Percentiles rank a stretch among this genome's conserved stretches.
These are phyloP conservation scores for Pleurotus tuoliensis DNA, from an alignment of 768 basidiomycete genomes.

Conservation along the genomic window DNA sequence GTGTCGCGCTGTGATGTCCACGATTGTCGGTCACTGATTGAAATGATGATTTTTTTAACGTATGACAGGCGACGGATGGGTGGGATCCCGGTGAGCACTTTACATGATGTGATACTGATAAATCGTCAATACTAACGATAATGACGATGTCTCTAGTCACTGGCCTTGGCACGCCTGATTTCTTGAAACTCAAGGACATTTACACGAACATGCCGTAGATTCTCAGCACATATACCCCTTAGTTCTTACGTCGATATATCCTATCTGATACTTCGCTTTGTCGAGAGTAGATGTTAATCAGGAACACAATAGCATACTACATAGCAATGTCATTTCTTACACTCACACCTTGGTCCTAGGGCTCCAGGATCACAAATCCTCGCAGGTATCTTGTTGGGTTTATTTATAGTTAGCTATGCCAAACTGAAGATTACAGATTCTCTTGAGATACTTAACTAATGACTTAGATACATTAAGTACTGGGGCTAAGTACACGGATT, in stretches of 20 bases:
- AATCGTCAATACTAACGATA: not conserved
- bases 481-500: no score
- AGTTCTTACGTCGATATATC: not conserved
- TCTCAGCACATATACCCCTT: not conserved
- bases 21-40: not conserved
- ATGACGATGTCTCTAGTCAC: conserved; percentile 36
- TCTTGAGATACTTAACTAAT: no score
- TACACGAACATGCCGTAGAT: conserved; percentile 15
- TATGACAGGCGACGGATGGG: conserved; percentile 16
- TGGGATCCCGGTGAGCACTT: conserved; percentile 20
- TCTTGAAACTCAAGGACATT: conserved; percentile 39
- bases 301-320: no score
- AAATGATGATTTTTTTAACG: not conserved
- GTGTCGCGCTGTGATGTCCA: not conserved
- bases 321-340: no score
- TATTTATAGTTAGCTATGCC: no score
- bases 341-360: no score
- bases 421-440: no score
- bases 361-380: no score
- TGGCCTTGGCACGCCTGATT: conserved; percentile 53
- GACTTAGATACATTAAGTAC: no score
- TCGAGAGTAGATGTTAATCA: not conserved
- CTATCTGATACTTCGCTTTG: not conserved
- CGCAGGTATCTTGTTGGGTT: no score
- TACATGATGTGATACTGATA: not conserved